Evolutionary conservation across 345 rosid genomes (phyloP).

Genomic region (Clausena lansium): DNA sequence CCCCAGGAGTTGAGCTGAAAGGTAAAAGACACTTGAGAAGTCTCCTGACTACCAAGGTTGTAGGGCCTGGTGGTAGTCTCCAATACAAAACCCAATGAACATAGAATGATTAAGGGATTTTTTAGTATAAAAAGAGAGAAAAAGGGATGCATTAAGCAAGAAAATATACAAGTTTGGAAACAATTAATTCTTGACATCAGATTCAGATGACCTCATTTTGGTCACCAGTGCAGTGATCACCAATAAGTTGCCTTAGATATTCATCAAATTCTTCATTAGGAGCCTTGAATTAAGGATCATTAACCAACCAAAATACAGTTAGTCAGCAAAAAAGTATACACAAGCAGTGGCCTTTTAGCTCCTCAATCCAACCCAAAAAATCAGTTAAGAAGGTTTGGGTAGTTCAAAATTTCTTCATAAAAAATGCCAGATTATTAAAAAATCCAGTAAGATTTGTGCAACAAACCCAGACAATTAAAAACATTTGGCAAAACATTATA

Average conservation of each 20-base stretch:
- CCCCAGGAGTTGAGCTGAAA: too few relatives aligned
- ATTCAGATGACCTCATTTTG: slow-evolving; percentile 70
- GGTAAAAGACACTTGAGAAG: neutral
- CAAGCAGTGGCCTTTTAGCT: slow-evolving; percentile 3
- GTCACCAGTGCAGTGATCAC: slow-evolving; percentile 80
- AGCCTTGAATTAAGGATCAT: slow-evolving; percentile 50
- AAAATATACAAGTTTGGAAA: neutral
- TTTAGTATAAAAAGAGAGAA: neutral
- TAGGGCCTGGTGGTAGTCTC: neutral
- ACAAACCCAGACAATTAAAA: neutral
- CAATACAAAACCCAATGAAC: neutral
- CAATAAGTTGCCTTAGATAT: slow-evolving; percentile 71
- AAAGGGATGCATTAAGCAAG: neutral
- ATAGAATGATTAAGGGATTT: neutral
- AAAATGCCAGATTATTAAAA: neutral
- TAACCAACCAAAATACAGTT: neutral
- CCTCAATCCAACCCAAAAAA: neutral
- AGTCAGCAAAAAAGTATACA: slow-evolving; percentile 14
- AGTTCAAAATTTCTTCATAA: neutral
- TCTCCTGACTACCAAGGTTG: neutral
- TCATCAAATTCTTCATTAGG: slow-evolving; percentile 99
- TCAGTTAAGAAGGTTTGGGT: neutral
- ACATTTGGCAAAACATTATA: neutral
- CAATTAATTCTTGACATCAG: slow-evolving; percentile 15
- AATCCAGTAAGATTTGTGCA: neutral